Base-by-base conservation (phyloP, 2,329 filamentous ascomycete species). In the Aspergillus viridinutans region DNA sequence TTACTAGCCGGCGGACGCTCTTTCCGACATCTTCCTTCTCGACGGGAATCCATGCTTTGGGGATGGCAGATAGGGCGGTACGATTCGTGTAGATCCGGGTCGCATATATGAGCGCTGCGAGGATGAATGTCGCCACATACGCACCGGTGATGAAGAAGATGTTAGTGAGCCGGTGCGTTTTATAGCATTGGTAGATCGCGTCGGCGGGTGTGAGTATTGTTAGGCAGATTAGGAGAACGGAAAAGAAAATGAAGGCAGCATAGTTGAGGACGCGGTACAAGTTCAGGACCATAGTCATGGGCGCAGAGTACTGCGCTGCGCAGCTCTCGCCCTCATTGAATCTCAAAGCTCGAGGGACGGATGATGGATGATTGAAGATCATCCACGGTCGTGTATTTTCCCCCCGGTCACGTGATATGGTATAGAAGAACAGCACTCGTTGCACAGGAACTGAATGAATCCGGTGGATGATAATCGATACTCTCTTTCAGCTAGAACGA, bases 11-110 rank as follows among this genome's bases (percentile, higher is more conserved):
- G 67, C 90, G 82, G 42, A 97, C 90, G 55, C 82, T 81, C 63
- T 85, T 87, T 48, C 83, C 84, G 48, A 97, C 84, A 70, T 97
- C 92, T 62, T 88, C 89, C 70, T 90, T 90, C 65, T 94, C 90
- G 61, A 96, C 81, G 0, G 92, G 92, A 17, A 96, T 84, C 83
- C 90, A 95, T 54, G 85, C 79, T 72, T 93, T 94, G 1, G 94
- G 94, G 58, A 99, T 96, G 3, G 85, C 87, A 20, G 87, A 84
- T 8, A 97, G 81, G 8, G 90, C 86, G 49, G 83, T 89, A 60
- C 90, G 86, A 68, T 90, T 95, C 53, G 93, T 90, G 75, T 93
- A 97, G 21, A 97, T 83, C n/a, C 94, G 83, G 53, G 86, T 85
- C 55, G 87, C 83, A 72, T 96, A 97, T 67, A 97, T 84, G 66